These are phyloP conservation scores for Vachellia pachyceras DNA, from an alignment of 306 rosid genomes.

Conservation along the genomic window DNA sequence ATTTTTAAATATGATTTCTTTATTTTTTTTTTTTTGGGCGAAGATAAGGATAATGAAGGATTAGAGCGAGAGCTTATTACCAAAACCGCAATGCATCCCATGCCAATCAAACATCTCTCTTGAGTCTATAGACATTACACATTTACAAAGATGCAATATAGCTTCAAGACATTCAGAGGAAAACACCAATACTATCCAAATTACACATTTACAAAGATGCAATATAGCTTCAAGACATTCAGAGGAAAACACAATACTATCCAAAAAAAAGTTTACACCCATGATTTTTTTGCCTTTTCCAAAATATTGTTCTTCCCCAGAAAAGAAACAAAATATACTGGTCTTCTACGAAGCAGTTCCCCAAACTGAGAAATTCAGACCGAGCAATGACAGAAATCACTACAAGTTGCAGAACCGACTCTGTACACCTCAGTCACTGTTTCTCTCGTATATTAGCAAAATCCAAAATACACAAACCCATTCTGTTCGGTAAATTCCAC, in stretches of 20 bases:
- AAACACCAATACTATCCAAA: not conserved
- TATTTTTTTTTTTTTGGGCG: not conserved
- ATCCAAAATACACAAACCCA: slow-evolving; percentile 41
- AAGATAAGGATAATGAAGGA: not conserved
- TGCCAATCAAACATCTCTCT: not conserved
- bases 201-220: slow-evolving; percentile 45
- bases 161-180: slow-evolving; percentile 32
- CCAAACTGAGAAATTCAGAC: slow-evolving; percentile 26
- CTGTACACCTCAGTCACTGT: not conserved
- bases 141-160: slow-evolving; percentile 44
- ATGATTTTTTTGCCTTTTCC: slow-evolving; percentile 13
- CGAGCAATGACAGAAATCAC: slow-evolving; percentile 28
- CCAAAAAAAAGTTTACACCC: slow-evolving; percentile 28
- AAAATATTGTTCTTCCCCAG: slow-evolving; percentile 24
- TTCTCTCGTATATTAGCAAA: slow-evolving; percentile 25
- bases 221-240: slow-evolving; percentile 34
- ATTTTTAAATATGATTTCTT: too few relatives aligned
- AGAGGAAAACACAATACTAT: slow-evolving; percentile 1
- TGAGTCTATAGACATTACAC: not conserved
- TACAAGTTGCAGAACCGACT: not conserved
- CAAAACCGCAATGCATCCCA: not conserved
- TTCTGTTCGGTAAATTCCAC: slow-evolving; percentile 32
- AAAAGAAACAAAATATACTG: not conserved
- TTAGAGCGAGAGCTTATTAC: not conserved
- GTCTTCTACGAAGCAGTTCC: slow-evolving; percentile 29